phyloP scores from a whole-genome alignment of 2,329 filamentous ascomycete species.

The Verticillium nubilum region DNA sequence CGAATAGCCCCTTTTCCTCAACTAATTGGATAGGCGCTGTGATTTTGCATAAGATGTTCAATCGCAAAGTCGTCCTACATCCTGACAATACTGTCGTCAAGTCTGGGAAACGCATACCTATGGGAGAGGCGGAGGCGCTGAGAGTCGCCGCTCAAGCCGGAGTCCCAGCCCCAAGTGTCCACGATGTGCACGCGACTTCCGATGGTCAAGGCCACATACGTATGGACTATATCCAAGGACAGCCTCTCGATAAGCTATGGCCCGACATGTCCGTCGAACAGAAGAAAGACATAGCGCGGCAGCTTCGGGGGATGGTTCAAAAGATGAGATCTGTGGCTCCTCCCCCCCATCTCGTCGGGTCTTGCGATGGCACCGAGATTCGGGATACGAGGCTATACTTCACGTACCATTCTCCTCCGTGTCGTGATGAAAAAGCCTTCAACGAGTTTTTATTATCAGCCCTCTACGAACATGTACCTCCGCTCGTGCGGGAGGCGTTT shows the following conservation, averaged over 20 bases:
- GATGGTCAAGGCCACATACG: slow-evolving; percentile 14
- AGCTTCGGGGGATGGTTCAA: slow-evolving; percentile 18
- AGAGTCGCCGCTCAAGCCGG: slow-evolving; percentile 11
- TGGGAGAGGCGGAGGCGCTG: slow-evolving; percentile 20
- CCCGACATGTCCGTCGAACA: slow-evolving; percentile 13
- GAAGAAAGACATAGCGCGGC: slow-evolving; percentile 15
- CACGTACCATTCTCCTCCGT: slow-evolving; percentile 15
- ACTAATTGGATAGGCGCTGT: slow-evolving; percentile 11
- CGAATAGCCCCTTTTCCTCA: neutral
- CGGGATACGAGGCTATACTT: slow-evolving; percentile 16
- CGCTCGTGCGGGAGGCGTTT: slow-evolving; percentile 16
- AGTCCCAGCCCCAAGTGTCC: slow-evolving; percentile 17
- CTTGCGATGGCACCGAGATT: slow-evolving; percentile 19
- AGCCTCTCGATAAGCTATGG: slow-evolving; percentile 20
- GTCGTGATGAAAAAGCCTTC: slow-evolving; percentile 16
- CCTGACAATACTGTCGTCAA: slow-evolving; percentile 18
- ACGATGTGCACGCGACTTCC: slow-evolving; percentile 7
- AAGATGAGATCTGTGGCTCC: slow-evolving; percentile 18
- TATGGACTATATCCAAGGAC: slow-evolving; percentile 20
- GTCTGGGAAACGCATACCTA: slow-evolving; percentile 16
- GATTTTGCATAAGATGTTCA: slow-evolving; percentile 14
- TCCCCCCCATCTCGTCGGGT: slow-evolving; percentile 16
- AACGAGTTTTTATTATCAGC: slow-evolving; percentile 17
- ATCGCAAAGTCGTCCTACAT: slow-evolving; percentile 16
- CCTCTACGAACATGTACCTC: slow-evolving; percentile 12